Percentiles rank a stretch among this genome's conserved stretches.
Evolutionary conservation across 345 rosid species (phyloP).

Genomic region (Gossypium raimondii): DNA sequence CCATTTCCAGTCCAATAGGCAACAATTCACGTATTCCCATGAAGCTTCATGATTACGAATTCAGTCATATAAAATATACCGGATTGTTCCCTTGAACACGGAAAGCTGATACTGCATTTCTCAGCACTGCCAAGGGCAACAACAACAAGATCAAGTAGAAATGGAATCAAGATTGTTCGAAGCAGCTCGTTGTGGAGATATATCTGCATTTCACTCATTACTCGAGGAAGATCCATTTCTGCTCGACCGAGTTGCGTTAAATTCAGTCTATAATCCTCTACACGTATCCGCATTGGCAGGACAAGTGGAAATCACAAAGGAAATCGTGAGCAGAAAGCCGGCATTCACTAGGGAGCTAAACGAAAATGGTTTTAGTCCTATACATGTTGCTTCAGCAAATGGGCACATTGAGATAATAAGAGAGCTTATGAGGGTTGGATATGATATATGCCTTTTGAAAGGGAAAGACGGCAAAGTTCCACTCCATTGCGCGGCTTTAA

Average conservation of each 20-base stretch:
- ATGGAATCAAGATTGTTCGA: slow-evolving; percentile 24
- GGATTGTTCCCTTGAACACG: background rate
- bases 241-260: slow-evolving; percentile 4
- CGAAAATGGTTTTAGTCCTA: slow-evolving; percentile 27
- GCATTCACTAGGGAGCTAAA: slow-evolving; percentile 25
- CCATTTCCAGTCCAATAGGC: background rate
- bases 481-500: slow-evolving; percentile 34
- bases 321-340: slow-evolving; percentile 22
- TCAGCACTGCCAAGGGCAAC: background rate
- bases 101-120: background rate
- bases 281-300: slow-evolving; percentile 31
- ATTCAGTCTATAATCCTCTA: slow-evolving; percentile 20
- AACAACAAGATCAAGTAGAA: slow-evolving; percentile 2
- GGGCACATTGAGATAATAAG: slow-evolving; percentile 26
- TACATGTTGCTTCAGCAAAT: slow-evolving; percentile 29
- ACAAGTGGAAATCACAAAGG: slow-evolving; percentile 25
- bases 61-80: background rate
- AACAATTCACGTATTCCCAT: background rate
- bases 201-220: background rate
- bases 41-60: background rate
- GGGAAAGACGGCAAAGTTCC: slow-evolving; percentile 36
- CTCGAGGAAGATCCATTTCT: slow-evolving; percentile 10
- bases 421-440: slow-evolving; percentile 27
- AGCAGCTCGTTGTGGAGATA: slow-evolving; percentile 15
- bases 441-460: slow-evolving; percentile 32